Evolutionary conservation across 2,329 filamentous ascomycete genomes (phyloP), one percentile per base, ranked within the genome.

Genomic region (Cladosporium sp.): DNA sequence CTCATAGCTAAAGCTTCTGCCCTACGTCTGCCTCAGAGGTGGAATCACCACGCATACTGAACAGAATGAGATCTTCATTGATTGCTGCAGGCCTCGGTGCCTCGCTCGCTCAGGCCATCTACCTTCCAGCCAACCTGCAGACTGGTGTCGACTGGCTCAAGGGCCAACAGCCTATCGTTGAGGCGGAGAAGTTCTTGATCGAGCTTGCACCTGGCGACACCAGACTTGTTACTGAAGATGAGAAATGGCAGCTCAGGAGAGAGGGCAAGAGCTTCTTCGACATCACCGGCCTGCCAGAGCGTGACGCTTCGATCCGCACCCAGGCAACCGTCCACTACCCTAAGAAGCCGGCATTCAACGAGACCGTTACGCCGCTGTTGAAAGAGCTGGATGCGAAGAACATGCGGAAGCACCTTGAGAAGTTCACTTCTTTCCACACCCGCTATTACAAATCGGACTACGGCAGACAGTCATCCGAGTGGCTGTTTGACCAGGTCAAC

Each of bases 201-300:
- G 91, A 97, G 74, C 77, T 93, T 22, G 80, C 82, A n/a, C 89
- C 89, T 3, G 89, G 87, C 52, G 79, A 92, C 67, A 91, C 85
- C 19, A 76, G 80, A 77, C 93, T 88, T 87, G 85, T 96, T 32
- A 95, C 89, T 0, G 92, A 97, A 64, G 88, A 95, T 34, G 84
- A 96, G 74, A 98, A 97, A 73, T 96, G 92, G 90, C 84, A 85
- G 70, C 74, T 97, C 58, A 85, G 87, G 65, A 79, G 89, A 61
- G 79, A 87, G 67, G 90, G 90, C 63, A 78, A 85, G 60, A 87
- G 85, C 64, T 97, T 97, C 77, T 95, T 97, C 79, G 92, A 97
- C 72, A 91, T 97, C 65, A 96, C 93, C 56, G 80, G 89, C 40
- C 81, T 84, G 52, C 75, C 77, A 48, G 79, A 86, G 46, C 78